Evolutionary conservation across 1,284 basidiomycete species (phyloP), one percentile per base, ranked within the genome.

Genomic region (Leccinum holopus): DNA sequence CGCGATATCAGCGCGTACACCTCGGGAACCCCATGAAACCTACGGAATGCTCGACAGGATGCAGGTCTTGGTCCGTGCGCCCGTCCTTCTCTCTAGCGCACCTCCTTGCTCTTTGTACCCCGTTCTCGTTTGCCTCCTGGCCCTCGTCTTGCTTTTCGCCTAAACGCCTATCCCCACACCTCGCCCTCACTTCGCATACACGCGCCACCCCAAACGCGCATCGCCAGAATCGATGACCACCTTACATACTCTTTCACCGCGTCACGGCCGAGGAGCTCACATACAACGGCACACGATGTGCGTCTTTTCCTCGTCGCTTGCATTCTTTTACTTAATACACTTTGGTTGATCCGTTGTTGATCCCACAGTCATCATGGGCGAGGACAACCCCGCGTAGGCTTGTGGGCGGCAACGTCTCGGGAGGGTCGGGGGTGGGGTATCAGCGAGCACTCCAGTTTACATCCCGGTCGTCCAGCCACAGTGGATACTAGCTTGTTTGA

Each of bases 311-410:
- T 2, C 16, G 12, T 41, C 39, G 12, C 39, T 12, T 30, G 30
- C 30, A 30, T 41, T 5, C 39, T 41, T 6, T 12, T 16, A 28
- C 30, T 14, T 5, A 9, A 41, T 28, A 51, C 25, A 25, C 12
- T 7, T 28, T 28, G 14, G 3, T 25, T 69, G 61, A 65, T 61
- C 66, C 66, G 16, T 41, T 37, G n/a, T 18, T 5, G 18, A 18
- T 18, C n/a, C n/a, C n/a, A 9, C 16, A 94, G 93, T 94, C 75
- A 80, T 97, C 33, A 85, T 93, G 30, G 95, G 95, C 41, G 95
- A 98, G 65, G 97, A 99, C 75, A 98, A 98, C 71, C 97, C 97
- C 2, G 87, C 95, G 0, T 99, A 68, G 97, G 97, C 0, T 80
- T 99, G 70, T 76, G 5, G 88, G 87, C 3, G 86, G 71, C 0